Base-by-base conservation (phyloP, 139 green algal genomes). In the Chlorella sp. region DNA sequence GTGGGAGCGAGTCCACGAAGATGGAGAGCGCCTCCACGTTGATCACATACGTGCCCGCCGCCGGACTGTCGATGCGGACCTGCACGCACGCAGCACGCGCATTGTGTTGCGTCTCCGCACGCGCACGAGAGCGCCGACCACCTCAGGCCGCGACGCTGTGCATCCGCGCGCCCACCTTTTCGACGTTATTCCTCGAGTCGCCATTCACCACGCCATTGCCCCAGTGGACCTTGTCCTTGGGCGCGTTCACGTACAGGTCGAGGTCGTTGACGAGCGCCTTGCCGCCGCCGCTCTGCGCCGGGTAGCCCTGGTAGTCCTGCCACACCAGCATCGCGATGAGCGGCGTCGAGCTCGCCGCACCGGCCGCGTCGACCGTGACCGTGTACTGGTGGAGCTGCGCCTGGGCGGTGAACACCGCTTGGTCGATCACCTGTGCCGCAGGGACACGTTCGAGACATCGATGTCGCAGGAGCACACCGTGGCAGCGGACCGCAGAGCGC, bases 401-500 rank as follows among this genome's bases (percentile, higher is more conserved):
- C 27, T 67, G 23, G 23, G 27, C 61, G 2, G 61, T 30, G 23
- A 67, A 34, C 2, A 67, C 61, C 2, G n/a, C 61, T 27, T 17
- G 31, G 32, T 71, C 65, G 27, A 65, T 10, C 24, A 81, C 77
- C 66, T 84, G 78, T 55, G 42, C 10, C 10, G 17, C 42, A 24
- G 10, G 17, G 42, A 55, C 17, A 24, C 5, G 26, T 66, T 63
- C 68, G 71, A 26, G 85, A 82, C 42, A 93, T 35, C 3, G 80
- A 86, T 30, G 36, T 71, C 30, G 55, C 71, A n/a, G n/a, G n/a
- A n/a, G n/a, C n/a, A n/a, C n/a, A n/a, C n/a, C n/a, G n/a, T n/a
- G n/a, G n/a, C n/a, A n/a, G n/a, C n/a, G n/a, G n/a, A n/a, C n/a
- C n/a, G n/a, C n/a, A n/a, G n/a, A n/a, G n/a, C n/a, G n/a, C n/a